A percentile compares a stretch with the other conserved stretches of the same genome.
phyloP scores from a whole-genome alignment of 2,329 filamentous ascomycete genomes.

The Neonectria neomacrospora region DNA sequence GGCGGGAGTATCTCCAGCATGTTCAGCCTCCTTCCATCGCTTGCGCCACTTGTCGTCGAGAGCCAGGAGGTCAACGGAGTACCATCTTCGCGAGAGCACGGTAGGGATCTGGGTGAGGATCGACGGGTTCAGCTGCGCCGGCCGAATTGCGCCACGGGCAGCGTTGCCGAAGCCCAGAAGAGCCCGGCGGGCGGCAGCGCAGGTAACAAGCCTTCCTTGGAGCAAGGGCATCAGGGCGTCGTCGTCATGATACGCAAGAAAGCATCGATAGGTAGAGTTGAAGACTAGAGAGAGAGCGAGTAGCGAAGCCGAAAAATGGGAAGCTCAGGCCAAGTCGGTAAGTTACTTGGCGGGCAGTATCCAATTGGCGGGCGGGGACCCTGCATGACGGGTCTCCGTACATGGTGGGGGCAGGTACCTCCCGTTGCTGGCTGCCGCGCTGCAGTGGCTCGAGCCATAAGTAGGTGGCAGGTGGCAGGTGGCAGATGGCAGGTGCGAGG shows the following conservation, averaged over 20 bases:
- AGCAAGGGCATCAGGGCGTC: conserved; percentile 45
- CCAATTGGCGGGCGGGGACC: conserved; percentile 25
- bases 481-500: conserved; percentile 6
- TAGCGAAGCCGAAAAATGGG: conserved; percentile 16
- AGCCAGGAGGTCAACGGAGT: conserved; percentile 59
- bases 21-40: conserved; percentile 51
- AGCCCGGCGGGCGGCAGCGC: conserved; percentile 35
- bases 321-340: conserved; percentile 41
- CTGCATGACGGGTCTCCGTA: conserved; percentile 25
- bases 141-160: conserved; percentile 27
- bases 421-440: conserved; percentile 8
- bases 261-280: conserved; percentile 25
- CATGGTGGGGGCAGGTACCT: conserved; percentile 28
- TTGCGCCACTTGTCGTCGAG: conserved; percentile 64
- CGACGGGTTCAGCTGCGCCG: conserved; percentile 29
- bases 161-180: conserved; percentile 26
- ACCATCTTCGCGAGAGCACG: conserved; percentile 46
- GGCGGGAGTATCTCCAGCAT: conserved; percentile 16
- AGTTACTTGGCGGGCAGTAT: conserved; percentile 33
- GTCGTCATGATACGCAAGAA: conserved; percentile 41
- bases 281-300: conserved; percentile 10
- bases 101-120: conserved; percentile 18
- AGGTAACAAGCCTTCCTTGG: conserved; percentile 44
- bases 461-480: background rate
- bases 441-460: background rate